A percentile compares a stretch with the other conserved stretches of the same genome.
phyloP scores from a whole-genome alignment of 2,329 filamentous ascomycete genomes.

The Penicillium sp. region DNA sequence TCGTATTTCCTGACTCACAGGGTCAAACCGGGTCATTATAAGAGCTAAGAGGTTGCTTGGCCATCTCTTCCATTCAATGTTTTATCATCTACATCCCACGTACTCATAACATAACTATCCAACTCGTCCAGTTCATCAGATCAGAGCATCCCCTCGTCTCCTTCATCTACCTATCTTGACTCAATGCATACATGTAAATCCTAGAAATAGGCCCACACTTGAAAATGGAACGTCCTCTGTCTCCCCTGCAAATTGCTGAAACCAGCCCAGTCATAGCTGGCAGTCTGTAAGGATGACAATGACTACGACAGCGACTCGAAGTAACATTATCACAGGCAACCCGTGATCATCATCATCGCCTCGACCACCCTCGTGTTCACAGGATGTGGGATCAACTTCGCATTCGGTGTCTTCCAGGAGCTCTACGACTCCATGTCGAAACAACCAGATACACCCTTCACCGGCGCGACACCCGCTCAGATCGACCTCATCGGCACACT shows the following conservation, averaged over 20 bases:
- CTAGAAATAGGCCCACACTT: no score
- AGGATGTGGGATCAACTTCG: slow-evolving; percentile 40
- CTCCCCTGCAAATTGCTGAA: slow-evolving; percentile 5
- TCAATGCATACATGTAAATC: no score
- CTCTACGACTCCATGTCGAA: slow-evolving; percentile 38
- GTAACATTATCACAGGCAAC: slow-evolving; percentile 6
- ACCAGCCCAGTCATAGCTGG: background rate
- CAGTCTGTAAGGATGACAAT: background rate
- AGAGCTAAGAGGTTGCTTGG: no score
- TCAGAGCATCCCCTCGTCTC: no score
- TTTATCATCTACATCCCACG: no score
- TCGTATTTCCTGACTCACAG: no score
- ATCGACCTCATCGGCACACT: slow-evolving; percentile 44
- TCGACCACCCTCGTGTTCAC: slow-evolving; percentile 33
- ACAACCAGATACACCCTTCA: slow-evolving; percentile 34
- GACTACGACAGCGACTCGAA: background rate
- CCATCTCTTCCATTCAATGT: no score
- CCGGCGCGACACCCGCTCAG: slow-evolving; percentile 34
- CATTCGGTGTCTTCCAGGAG: slow-evolving; percentile 44
- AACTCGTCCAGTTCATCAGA: no score
- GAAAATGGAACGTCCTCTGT: background rate
- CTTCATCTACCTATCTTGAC: no score
- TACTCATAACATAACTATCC: no score
- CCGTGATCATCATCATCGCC: slow-evolving; percentile 10
- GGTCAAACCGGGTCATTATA: no score